phyloP scores from a whole-genome alignment of 1,284 basidiomycete genomes.

The Puccinia hordei region DNA sequence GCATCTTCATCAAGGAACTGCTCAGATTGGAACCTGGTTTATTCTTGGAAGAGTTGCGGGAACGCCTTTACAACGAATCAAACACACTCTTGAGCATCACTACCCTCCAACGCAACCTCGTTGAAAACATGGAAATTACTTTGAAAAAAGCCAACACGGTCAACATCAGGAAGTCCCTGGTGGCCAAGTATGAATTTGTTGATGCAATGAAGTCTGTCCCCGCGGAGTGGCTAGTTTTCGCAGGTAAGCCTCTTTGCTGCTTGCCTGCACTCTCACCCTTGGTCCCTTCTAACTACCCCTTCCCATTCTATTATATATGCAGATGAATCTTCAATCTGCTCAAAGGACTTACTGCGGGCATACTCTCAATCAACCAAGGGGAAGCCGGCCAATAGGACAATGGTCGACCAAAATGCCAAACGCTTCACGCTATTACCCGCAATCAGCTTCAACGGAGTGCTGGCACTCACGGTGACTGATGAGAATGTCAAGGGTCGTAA shows the following conservation, averaged over 20 bases:
- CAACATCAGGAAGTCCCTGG: neutral
- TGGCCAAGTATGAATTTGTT: neutral
- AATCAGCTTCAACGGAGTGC: neutral
- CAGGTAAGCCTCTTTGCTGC: neutral
- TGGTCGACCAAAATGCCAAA: neutral
- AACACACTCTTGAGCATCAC: neutral
- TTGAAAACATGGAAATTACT: neutral
- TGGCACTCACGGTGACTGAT: neutral
- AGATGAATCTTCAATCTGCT: neutral
- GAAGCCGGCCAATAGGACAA: neutral
- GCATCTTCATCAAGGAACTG: neutral
- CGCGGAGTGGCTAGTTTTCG: neutral
- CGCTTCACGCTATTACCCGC: neutral
- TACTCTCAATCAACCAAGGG: neutral
- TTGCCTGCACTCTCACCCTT: neutral
- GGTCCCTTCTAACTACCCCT: neutral
- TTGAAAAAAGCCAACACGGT: constrained; percentile 10
- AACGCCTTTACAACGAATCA: neutral
- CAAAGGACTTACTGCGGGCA: neutral
- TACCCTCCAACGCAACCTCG: neutral
- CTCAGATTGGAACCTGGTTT: neutral
- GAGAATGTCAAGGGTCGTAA: neutral
- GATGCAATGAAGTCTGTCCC: neutral
- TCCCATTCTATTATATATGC: neutral
- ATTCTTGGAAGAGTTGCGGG: neutral